These are phyloP conservation scores for Neopestalotiopsis clavispora DNA, from an alignment of 2,329 filamentous ascomycete species.

Conservation along the genomic window DNA sequence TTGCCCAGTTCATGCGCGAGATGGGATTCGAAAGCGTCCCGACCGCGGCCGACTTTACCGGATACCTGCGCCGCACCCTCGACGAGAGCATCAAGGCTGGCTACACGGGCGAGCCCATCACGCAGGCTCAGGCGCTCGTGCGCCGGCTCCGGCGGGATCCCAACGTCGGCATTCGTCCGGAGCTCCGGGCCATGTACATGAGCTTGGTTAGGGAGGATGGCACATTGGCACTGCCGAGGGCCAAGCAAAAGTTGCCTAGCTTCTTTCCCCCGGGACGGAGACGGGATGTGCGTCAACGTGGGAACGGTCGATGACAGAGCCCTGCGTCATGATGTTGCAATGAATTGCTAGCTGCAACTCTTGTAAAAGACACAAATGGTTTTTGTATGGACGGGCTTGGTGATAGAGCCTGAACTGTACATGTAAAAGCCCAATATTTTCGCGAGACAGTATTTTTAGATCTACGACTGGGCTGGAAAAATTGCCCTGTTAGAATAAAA, in stretches of 20 bases:
- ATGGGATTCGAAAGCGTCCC: conserved; percentile 45
- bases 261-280: conserved; percentile 7
- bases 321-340: not conserved
- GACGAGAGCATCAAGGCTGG: conserved; percentile 37
- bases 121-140: conserved; percentile 22
- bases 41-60: conserved; percentile 33
- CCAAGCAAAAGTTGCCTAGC: not conserved
- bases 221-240: not conserved
- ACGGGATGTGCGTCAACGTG: not conserved
- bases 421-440: not conserved
- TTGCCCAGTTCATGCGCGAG: conserved; percentile 45
- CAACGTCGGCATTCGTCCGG: conserved; percentile 12
- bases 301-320: not conserved
- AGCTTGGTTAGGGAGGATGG: not conserved
- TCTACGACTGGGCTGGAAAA: not conserved
- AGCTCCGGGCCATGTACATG: not conserved
- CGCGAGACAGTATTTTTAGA: not conserved
- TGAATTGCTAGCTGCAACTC: not conserved
- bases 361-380: not conserved
- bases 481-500: not conserved
- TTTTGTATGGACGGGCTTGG: not conserved
- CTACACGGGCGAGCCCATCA: conserved; percentile 35
- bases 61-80: conserved; percentile 39
- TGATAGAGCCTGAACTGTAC: not conserved
- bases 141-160: conserved; percentile 28